A percentile compares a stretch with the other conserved stretches of the same genome.
These are phyloP conservation scores for Cryptosporidium sp. DNA, from an alignment of 169 alveolate species.

Conservation along the genomic window DNA sequence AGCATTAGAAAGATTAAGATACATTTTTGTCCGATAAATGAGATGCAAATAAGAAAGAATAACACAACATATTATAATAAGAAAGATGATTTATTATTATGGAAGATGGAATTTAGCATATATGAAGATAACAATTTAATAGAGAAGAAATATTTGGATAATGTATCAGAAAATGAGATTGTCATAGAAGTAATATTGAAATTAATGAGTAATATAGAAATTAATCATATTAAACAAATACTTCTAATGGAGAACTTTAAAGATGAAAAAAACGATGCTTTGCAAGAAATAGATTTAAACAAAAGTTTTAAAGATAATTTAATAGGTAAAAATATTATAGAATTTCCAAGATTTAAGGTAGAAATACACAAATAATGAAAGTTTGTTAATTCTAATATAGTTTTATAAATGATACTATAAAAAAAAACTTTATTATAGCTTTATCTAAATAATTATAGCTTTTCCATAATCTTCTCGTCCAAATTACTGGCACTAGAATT, in stretches of 20 bases:
- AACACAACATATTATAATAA: constrained; percentile 61
- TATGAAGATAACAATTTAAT: background rate
- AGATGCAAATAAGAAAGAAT: constrained; percentile 49
- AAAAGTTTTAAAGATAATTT: constrained; percentile 49
- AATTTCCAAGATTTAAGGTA: constrained; percentile 52
- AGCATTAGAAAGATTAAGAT: constrained; percentile 35
- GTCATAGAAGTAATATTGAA: background rate
- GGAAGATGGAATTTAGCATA: constrained; percentile 55
- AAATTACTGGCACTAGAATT: constrained; percentile 39
- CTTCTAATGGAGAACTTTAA: background rate
- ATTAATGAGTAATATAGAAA: background rate
- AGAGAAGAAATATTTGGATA: constrained; percentile 7
- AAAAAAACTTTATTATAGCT: background rate
- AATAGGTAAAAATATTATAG: constrained; percentile 34
- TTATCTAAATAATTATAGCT: constrained; percentile 13
- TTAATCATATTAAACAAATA: background rate
- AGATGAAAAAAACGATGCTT: background rate
- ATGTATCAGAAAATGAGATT: constrained; percentile 23
- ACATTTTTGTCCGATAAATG: constrained; percentile 58
- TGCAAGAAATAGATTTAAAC: constrained; percentile 8
- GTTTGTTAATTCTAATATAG: background rate
- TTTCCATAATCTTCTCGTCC: constrained; percentile 61
- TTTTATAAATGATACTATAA: background rate
- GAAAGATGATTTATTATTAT: constrained; percentile 19
- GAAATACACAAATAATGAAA: background rate